Evolutionary conservation across 208 protist species (phyloP).

Genomic region (Entamoeba invadens): DNA sequence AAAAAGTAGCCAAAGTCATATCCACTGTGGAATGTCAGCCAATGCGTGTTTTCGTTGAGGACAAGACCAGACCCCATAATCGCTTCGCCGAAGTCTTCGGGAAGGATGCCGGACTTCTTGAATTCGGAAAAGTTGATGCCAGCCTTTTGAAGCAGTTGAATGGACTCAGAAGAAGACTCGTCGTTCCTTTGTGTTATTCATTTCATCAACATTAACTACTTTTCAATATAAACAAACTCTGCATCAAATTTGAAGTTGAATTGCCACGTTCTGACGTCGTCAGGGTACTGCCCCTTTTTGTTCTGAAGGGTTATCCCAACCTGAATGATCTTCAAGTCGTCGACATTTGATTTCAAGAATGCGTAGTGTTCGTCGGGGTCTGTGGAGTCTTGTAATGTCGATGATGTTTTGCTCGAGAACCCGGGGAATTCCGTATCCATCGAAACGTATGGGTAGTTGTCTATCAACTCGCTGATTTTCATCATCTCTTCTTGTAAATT

Average conservation of each 20-base stretch:
- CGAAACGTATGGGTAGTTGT: neutral
- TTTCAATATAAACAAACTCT: too few species aligned
- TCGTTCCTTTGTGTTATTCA: too few species aligned
- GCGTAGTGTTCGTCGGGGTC: neutral
- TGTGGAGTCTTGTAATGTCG: neutral
- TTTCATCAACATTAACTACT: too few species aligned
- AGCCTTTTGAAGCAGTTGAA: neutral
- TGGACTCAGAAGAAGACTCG: neutral
- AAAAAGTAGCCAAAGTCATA: constrained; percentile 29
- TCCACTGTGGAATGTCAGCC: constrained; percentile 21
- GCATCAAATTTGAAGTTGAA: constrained; percentile 10
- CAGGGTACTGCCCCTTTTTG: neutral
- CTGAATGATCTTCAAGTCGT: constrained; percentile 3
- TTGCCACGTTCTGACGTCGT: neutral
- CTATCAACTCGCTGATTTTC: neutral
- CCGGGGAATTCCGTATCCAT: constrained; percentile 14
- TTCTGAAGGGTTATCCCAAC: neutral
- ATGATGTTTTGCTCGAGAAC: neutral
- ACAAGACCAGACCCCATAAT: neutral
- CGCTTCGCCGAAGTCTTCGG: neutral
- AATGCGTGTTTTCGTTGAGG: constrained; percentile 6
- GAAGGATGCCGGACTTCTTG: neutral
- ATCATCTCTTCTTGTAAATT: constrained; percentile 1
- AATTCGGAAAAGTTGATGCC: constrained; percentile 2
- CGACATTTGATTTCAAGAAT: neutral